Evolutionary conservation across 1,284 basidiomycete genomes (phyloP), one percentile per base, ranked within the genome.

Genomic region (Bondarzewia mesenterica): DNA sequence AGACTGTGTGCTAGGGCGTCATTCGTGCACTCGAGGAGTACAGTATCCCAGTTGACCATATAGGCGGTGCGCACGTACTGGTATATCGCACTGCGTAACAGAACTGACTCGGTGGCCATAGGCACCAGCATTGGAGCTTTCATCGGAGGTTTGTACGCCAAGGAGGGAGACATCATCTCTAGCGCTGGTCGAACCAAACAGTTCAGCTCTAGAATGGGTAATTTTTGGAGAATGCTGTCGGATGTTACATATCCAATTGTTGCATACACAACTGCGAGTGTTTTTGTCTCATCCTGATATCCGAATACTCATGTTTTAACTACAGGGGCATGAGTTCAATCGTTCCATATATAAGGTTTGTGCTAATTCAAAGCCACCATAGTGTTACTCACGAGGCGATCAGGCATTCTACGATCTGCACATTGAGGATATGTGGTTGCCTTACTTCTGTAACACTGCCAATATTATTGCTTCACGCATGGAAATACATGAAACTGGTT

Each of bases 341-440:
- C 77, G 89, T 25, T 75, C 81, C 5, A 79, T 92, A 48, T 92
- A 89, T 67, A 90, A 92, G 72, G 85, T 80, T 59, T 52, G 52
- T 47, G 26, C 45, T 18, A 36, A 45, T 20, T 18, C n/a, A 32
- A 20, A 39, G 23, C 12, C 22, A 18, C 42, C 22, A 23, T n/a
- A 37, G 32, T 14, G 26, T 20, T 40, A 8, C 16, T 42, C 12
- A 43, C 48, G 27, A 8, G n/a, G 32, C 16, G 23, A 26, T 18
- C 50, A 84, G 80, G 78, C 84, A 2, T 95, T 97, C 62, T 94
- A 93, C 60, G 90, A 93, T 61, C 82, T 93, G 39, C 92, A 96
- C 64, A 97, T 99, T 48, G 94, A 98, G 69, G 93, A 96, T 67
- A 95, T 96, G 87, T 99, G 95, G 96, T 75, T 99, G 4, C 95